Evolutionary conservation across 805 yeast species (phyloP).

Genomic region (Metschnikowia drakensbergensis): DNA sequence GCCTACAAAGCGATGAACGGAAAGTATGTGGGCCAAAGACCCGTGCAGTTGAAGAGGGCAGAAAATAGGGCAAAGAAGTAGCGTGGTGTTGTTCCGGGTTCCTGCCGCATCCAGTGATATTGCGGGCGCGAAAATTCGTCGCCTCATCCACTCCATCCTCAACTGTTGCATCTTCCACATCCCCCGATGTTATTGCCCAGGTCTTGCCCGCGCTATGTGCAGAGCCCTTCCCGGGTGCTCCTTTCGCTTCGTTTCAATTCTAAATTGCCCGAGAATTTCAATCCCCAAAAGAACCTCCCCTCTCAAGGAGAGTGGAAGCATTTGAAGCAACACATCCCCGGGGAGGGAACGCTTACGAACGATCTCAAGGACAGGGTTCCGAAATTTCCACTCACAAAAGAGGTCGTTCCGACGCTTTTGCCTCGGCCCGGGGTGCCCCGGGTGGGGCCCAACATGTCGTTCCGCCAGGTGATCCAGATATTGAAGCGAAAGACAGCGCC

Average conservation of each 20-base stretch:
- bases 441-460: slow-evolving; percentile 52
- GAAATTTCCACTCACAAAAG: slow-evolving; percentile 60
- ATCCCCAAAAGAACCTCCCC: slow-evolving; percentile 30
- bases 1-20: slow-evolving; percentile 78
- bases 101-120: neutral
- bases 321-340: slow-evolving; percentile 52
- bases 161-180: neutral
- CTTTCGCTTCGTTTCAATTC: slow-evolving; percentile 19
- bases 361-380: slow-evolving; percentile 60
- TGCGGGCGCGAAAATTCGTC: slow-evolving; percentile 2
- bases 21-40: slow-evolving; percentile 70
- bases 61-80: slow-evolving; percentile 25
- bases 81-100: neutral
- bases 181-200: neutral
- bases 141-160: neutral
- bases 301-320: slow-evolving; percentile 40
- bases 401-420: slow-evolving; percentile 58
- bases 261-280: slow-evolving; percentile 28
- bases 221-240: neutral
- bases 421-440: slow-evolving; percentile 79
- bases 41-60: slow-evolving; percentile 66
- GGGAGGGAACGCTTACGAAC: slow-evolving; percentile 44
- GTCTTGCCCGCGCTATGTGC: neutral
- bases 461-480: slow-evolving; percentile 59
- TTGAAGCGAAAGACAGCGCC: slow-evolving; percentile 55